Base-by-base conservation (phyloP, 2,329 filamentous ascomycete species). In the Clathrospora elynae region DNA sequence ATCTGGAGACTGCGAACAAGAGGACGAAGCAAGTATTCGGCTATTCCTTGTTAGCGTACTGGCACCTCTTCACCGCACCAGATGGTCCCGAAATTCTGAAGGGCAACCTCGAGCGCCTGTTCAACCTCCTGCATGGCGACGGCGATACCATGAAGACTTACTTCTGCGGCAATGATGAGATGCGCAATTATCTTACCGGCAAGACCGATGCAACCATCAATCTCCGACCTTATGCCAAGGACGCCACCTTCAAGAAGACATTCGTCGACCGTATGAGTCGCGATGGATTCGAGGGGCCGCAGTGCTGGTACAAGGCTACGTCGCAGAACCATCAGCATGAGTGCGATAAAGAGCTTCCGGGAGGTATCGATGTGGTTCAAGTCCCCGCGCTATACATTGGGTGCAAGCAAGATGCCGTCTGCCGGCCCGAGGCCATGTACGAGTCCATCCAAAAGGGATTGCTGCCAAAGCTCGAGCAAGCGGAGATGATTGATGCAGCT, bases 11-110 rank as follows among this genome's bases (percentile, higher is more conserved):
- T 3, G 41, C 58, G 1, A 74, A 73, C 42, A 53, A 51, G 5
- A 6, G 55, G 7, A 67, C 65, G 1, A 52, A 67, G 25, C 45
- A 69, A 40, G 24, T 34, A 0, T 66, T 72, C 16, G 77, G 76
- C 8, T 66, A 68, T 30, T 61, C 68, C 2, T 19, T 61, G 2
- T 70, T 64, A 28, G 60, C 66, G 14, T 80, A 79, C 63, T 78
- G 75, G 74, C 55, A 75, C 35, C 67, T 78, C 19, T 74, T 78
- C 53, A 64, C 62, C 1, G 61, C 70, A 1, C 56, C 67, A 0
- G 73, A 77, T 24, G 72, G 68, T 2, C 51, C 66, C 1, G 53
- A 54, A 1, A 28, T 78, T n/a, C 56, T 78, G 19, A 59, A 65
- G 5, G 43, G 52, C 18, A 67, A 76, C 39, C 45, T 72, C 0